Percentiles rank a stretch among this genome's conserved stretches.
Evolutionary conservation across 331 rosid species (phyloP).

Genomic region (Malus hybrid): DNA sequence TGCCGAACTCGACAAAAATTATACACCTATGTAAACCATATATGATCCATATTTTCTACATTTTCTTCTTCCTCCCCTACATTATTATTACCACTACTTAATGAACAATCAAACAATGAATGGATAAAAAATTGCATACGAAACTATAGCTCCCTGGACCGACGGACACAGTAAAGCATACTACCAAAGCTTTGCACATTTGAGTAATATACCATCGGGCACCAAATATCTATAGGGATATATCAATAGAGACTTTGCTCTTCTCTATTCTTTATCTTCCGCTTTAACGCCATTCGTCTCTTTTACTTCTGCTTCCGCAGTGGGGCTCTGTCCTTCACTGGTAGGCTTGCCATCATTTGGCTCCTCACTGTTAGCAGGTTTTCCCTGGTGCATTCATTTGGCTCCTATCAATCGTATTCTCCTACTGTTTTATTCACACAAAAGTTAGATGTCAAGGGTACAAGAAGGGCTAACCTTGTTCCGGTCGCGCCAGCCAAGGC

Average conservation of each 20-base stretch:
- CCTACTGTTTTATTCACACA: not conserved
- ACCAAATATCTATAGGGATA: conserved; percentile 5
- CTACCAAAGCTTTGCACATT: conserved; percentile 6
- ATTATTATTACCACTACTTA: conserved; percentile 36
- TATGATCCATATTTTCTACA: conserved; percentile 23
- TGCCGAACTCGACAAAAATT: not conserved
- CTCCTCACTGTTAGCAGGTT: conserved; percentile 43
- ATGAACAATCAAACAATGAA: conserved; percentile 65
- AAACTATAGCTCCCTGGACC: conserved; percentile 23
- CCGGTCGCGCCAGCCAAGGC: conserved; percentile 89
- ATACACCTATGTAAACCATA: conserved; percentile 17
- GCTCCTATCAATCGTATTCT: not conserved
- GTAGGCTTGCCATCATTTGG: conserved; percentile 34
- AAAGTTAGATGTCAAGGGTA: not conserved
- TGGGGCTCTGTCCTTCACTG: conserved; percentile 33
- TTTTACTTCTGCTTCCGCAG: conserved; percentile 28
- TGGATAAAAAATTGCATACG: conserved; percentile 34
- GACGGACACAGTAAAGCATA: conserved; percentile 9
- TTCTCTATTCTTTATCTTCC: conserved; percentile 37
- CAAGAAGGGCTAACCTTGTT: conserved; percentile 61
- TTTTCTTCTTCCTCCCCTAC: conserved; percentile 16
- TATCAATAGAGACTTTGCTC: conserved; percentile 8
- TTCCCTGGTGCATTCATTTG: conserved; percentile 48
- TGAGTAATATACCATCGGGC: not conserved
- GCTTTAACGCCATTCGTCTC: conserved; percentile 47